These are phyloP conservation scores for Phytopythium delawarense DNA, from an alignment of 352 stramenopile genomes.

Conservation along the genomic window DNA sequence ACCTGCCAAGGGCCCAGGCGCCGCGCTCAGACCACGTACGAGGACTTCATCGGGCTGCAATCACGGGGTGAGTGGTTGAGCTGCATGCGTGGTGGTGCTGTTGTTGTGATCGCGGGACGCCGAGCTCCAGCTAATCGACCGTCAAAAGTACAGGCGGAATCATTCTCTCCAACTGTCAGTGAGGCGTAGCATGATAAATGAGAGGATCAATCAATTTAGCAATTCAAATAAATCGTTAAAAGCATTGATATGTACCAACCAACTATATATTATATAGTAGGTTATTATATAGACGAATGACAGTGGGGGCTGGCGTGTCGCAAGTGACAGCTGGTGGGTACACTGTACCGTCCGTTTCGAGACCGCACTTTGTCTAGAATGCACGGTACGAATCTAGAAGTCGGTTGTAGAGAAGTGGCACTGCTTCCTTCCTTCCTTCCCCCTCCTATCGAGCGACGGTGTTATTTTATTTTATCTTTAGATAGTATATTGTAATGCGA, in stretches of 20 bases:
- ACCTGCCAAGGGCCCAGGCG: not conserved
- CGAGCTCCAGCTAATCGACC: not conserved
- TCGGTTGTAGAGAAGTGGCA: not conserved
- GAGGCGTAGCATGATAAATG: too few relatives aligned
- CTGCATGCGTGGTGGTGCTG: not conserved
- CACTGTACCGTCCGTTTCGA: not conserved
- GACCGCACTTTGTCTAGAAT: not conserved
- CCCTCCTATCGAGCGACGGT: not conserved
- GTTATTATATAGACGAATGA: too few relatives aligned
- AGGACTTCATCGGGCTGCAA: not conserved
- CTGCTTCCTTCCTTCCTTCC: not conserved
- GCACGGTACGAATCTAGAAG: not conserved
- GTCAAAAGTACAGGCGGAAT: not conserved
- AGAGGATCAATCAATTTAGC: too few relatives aligned
- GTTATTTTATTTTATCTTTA: too few relatives aligned
- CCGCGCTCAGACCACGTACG: not conserved
- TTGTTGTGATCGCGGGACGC: not conserved
- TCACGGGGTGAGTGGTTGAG: not conserved
- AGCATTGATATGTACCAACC: too few relatives aligned
- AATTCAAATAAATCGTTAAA: too few relatives aligned
- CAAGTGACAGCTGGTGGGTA: not conserved
- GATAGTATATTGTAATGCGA: too few relatives aligned
- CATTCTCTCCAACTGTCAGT: too few relatives aligned
- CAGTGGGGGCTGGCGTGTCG: not conserved
- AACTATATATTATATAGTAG: too few relatives aligned